Evolutionary conservation across 2,329 filamentous ascomycete species (phyloP).

Genomic region (Endothia cerciana): DNA sequence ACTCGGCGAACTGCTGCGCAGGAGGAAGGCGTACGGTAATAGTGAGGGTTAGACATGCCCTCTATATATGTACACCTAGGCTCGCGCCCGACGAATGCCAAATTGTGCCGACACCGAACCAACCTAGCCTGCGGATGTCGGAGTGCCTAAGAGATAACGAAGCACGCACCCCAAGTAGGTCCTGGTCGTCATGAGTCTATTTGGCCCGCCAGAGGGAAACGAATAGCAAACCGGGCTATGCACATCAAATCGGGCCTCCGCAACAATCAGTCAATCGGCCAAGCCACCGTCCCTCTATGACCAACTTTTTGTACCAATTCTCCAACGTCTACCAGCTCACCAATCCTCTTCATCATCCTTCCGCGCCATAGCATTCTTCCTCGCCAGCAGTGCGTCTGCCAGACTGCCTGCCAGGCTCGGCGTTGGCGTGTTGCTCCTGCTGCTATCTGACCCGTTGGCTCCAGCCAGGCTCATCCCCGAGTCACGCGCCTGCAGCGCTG

Average conservation of each 20-base stretch:
- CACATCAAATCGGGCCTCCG: conserved; percentile 4
- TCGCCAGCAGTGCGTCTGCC: conserved; percentile 76
- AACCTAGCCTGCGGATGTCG: background rate
- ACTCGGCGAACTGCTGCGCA: conserved; percentile 66
- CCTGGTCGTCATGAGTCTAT: conserved; percentile 19
- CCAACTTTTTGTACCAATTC: conserved; percentile 18
- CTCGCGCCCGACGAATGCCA: conserved; percentile 20
- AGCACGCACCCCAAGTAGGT: background rate
- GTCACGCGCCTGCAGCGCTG: conserved; percentile 71
- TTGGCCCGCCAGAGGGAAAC: conserved; percentile 6
- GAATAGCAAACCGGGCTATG: conserved; percentile 22
- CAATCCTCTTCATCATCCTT: conserved; percentile 74
- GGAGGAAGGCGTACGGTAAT: conserved; percentile 47
- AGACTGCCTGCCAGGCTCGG: conserved; percentile 74
- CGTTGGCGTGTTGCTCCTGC: conserved; percentile 72
- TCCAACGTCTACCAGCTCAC: conserved; percentile 43
- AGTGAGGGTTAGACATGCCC: conserved; percentile 27
- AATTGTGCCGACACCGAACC: too few species aligned
- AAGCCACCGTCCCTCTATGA: background rate
- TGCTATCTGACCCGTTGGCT: conserved; percentile 59
- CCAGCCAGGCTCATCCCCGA: conserved; percentile 66
- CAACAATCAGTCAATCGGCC: background rate
- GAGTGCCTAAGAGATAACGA: conserved; percentile 1
- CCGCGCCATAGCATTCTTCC: conserved; percentile 76
- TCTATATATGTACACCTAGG: conserved; percentile 30